Evolutionary conservation across 495 filamentous ascomycete genomes (phyloP).

Genomic region (Evansstolkia leycettana): DNA sequence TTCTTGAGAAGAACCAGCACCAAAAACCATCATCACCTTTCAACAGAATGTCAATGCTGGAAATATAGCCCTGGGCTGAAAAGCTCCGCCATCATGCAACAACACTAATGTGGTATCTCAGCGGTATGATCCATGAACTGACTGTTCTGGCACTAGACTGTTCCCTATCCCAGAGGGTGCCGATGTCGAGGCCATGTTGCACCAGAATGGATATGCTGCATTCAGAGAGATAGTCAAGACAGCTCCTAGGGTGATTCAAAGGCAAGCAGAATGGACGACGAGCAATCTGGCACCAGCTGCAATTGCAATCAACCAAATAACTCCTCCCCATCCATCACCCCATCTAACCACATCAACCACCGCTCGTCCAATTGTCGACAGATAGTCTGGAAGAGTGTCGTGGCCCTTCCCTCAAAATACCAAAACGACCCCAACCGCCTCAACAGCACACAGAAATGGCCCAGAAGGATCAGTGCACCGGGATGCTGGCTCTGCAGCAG

Average conservation of each 20-base stretch:
- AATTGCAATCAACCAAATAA: too few relatives aligned
- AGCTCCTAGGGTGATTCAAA: too few relatives aligned
- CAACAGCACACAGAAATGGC: constrained; percentile 24
- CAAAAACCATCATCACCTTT: constrained; percentile 5
- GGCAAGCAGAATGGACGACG: too few relatives aligned
- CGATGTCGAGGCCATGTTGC: too few relatives aligned
- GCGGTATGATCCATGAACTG: constrained; percentile 7
- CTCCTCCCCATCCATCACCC: too few relatives aligned
- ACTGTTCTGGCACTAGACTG: constrained; percentile 4
- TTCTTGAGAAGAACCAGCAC: constrained; percentile 1
- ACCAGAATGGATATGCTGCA: too few relatives aligned
- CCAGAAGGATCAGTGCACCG: constrained; percentile 25
- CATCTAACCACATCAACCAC: too few relatives aligned
- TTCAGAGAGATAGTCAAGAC: too few relatives aligned
- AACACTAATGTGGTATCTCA: constrained; percentile 9
- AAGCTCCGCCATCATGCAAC: constrained; percentile 6
- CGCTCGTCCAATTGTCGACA: too few relatives aligned
- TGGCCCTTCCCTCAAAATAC: constrained; percentile 20
- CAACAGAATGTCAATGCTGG: constrained; percentile 1
- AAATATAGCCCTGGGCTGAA: constrained; percentile 5
- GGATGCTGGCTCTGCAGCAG: constrained; percentile 18
- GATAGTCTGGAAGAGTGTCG: constrained; percentile 4
- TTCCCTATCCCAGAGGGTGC: too few relatives aligned
- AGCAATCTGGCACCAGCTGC: too few relatives aligned
- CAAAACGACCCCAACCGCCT: constrained; percentile 16